Evolutionary conservation across 148 eudicot species (phyloP), one percentile per base, ranked within the genome.

Genomic region (Camellia granthamiana): DNA sequence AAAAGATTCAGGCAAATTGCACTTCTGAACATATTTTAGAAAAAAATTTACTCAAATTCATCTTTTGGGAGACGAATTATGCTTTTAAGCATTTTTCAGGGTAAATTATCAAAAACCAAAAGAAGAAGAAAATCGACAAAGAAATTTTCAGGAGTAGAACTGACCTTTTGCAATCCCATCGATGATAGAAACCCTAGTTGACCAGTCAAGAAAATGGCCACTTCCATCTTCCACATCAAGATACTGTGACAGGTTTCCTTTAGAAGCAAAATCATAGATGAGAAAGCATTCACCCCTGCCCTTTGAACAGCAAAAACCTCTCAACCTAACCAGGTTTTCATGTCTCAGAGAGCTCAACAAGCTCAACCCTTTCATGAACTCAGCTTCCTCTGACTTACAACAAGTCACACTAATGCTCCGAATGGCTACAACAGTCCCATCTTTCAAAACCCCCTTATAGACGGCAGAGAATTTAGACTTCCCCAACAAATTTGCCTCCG

Each of bases 221-320:
- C 86, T 86, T 51, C 79, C 86, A 46, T 78, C 85, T 30, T 80
- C 85, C 12, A 77, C 84, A 77, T 94, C 99, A 7, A 96, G 89
- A 82, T 92, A 91, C 79, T 71, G 83, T 0, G 90, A 84, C 56
- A 96, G 82, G 65, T 84, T 92, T 44, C 99, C 99, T 74, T 86
- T 90, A 8, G 92, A 78, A 16, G 86, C 98, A 66, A 88, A 94
- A 72, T 96, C 97, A 78, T 94, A 94, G 44, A 96, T 79, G 47
- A 96, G 85, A 84, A 90, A 96, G 82, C 98, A 91, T 77, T 96
- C 99, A 6, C 99, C 99, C 56, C 98, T 88, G 5, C 92, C 97
- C 80, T 88, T 96, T 1, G 99, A 96, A 82, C 90, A 91, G 77
- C 98, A 96, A 64, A 92, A 94, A 5, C 99, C 99, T 85, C 88